Evolutionary conservation across 2,329 filamentous ascomycete genomes (phyloP), one percentile per base, ranked within the genome.

Genomic region (Clonostachys rhizophaga): DNA sequence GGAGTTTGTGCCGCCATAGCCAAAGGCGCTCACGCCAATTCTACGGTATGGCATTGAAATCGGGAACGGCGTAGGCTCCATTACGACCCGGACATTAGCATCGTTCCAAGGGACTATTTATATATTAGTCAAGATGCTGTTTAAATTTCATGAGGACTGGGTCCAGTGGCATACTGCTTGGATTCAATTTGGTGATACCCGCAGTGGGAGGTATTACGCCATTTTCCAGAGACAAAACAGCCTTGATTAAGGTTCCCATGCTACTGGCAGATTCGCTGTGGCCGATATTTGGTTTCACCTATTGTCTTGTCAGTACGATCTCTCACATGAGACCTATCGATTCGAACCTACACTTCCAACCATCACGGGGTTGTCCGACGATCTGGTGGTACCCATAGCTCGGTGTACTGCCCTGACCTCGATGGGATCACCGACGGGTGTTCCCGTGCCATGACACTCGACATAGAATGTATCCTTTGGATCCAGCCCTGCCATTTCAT

Each of bases 1-100:
- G 0, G 65, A 66, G 48, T 74, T 75, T 13, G 66, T 65, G 36
- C 72, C 72, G 14, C 72, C 71, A 18, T 69, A 73, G 2, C 71
- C 72, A 47, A 73, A 54, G 13, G 43, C 47, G 48, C 54, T 53
- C 34, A 55, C 40, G 37, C 46, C 49, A 18, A 45, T 46, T 17
- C 53, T 43, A 10, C 30, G 20, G 6, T 34, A 36, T 4, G 42
- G 10, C 24, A 35, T 18, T 8, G 40, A 12, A 46, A 47, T 6
- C 13, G 14, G 12, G 20, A 8, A 10, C 50, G 49, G 2, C 54
- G 50, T 4, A 47, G 52, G 2, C 34, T 36, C 5, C 43, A 6
- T 30, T 36, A 20, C 12, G 41, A 11, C 48, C 49, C 9, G n/a
- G n/a, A 16, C n/a, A 8, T 8, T 51, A 49, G 52, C 10, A 45